Evolutionary conservation across 805 yeast genomes (phyloP).

Genomic region (Yamadazyma paraphyllophila): DNA sequence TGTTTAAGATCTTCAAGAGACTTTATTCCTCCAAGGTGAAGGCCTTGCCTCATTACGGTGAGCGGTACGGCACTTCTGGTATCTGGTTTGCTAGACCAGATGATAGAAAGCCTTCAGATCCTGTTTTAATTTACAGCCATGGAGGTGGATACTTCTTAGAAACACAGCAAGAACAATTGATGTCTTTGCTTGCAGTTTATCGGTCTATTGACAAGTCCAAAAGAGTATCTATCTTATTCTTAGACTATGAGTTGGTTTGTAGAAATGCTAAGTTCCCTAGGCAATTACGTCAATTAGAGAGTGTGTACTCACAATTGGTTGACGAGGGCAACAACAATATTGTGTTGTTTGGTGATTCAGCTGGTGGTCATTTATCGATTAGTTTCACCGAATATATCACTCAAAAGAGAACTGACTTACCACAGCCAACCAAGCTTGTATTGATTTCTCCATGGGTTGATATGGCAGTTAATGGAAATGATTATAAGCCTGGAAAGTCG

Average conservation of each 20-base stretch:
- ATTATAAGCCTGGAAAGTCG: slow-evolving; percentile 29
- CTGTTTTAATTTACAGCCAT: slow-evolving; percentile 32
- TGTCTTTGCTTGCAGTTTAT: slow-evolving; percentile 25
- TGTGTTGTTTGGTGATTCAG: slow-evolving; percentile 38
- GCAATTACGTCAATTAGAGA: slow-evolving; percentile 29
- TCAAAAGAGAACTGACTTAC: slow-evolving; percentile 11
- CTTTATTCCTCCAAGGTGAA: background rate
- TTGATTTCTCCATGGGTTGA: slow-evolving; percentile 41
- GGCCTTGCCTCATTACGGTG: slow-evolving; percentile 31
- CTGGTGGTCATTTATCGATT: slow-evolving; percentile 38
- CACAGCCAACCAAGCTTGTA: slow-evolving; percentile 27
- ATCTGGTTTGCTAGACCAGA: slow-evolving; percentile 34
- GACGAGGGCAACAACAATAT: slow-evolving; percentile 26
- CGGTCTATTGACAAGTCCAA: slow-evolving; percentile 21
- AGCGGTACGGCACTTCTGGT: slow-evolving; percentile 25
- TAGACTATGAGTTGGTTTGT: slow-evolving; percentile 30
- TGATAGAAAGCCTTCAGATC: slow-evolving; percentile 23
- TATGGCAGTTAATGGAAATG: slow-evolving; percentile 3
- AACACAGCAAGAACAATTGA: slow-evolving; percentile 27
- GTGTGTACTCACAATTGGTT: slow-evolving; percentile 21
- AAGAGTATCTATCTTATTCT: slow-evolving; percentile 22
- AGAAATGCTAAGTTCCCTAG: slow-evolving; percentile 28
- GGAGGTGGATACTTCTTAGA: slow-evolving; percentile 41
- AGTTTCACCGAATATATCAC: slow-evolving; percentile 29
- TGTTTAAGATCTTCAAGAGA: slow-evolving; percentile 9